These are phyloP conservation scores for Aspergillus aculeatinus DNA, from an alignment of 2,329 filamentous ascomycete species.

Conservation along the genomic window DNA sequence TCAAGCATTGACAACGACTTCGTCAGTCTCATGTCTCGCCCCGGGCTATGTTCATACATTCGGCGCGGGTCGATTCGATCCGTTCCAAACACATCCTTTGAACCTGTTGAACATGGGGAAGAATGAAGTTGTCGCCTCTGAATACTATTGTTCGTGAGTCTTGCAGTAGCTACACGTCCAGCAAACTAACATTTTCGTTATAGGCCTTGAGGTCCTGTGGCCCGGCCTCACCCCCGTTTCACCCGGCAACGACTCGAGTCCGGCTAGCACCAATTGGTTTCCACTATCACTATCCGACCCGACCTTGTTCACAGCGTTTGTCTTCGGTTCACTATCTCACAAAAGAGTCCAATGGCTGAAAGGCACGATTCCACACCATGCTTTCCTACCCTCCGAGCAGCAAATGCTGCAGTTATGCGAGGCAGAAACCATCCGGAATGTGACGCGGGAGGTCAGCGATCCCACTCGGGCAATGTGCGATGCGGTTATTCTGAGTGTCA, in stretches of 20 bases:
- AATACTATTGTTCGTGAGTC: slow-evolving; percentile 28
- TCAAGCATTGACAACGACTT: not conserved
- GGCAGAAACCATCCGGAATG: slow-evolving; percentile 36
- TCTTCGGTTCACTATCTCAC: slow-evolving; percentile 34
- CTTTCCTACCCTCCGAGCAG: slow-evolving; percentile 25
- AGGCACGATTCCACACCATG: slow-evolving; percentile 18
- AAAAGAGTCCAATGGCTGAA: slow-evolving; percentile 33
- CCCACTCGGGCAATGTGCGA: slow-evolving; percentile 33
- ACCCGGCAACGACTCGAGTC: slow-evolving; percentile 1
- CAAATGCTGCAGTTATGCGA: slow-evolving; percentile 28
- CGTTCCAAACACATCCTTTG: slow-evolving; percentile 26
- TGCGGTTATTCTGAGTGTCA: slow-evolving; percentile 37
- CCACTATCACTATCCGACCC: slow-evolving; percentile 30
- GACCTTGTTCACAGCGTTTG: slow-evolving; percentile 32
- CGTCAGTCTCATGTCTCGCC: not conserved
- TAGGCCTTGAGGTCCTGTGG: slow-evolving; percentile 30
- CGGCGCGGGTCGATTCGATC: slow-evolving; percentile 26
- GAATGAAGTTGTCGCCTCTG: slow-evolving; percentile 24
- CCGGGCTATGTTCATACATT: slow-evolving; percentile 12
- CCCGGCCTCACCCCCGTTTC: slow-evolving; percentile 27
- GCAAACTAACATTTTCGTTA: not conserved
- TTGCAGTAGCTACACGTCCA: not conserved
- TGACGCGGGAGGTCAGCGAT: slow-evolving; percentile 36
- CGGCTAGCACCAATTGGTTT: slow-evolving; percentile 26
- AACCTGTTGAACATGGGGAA: slow-evolving; percentile 19